Conservation (phyloP, 2,329 filamentous ascomycete genomes). For the Colletotrichum orchidophilum region DNA sequence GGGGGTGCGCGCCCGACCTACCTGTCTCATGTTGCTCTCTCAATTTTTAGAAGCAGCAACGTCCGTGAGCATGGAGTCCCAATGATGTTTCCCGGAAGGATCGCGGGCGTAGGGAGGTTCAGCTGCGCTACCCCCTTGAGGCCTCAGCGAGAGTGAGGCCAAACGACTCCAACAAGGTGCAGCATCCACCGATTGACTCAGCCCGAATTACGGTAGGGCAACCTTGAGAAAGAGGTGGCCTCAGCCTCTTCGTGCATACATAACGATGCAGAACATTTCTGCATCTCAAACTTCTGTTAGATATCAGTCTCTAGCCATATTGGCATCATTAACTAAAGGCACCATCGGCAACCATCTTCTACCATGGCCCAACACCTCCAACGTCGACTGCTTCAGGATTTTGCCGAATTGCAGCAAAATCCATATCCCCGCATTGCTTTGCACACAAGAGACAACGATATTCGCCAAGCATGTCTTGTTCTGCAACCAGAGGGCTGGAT, state of each 20-base stretch:
- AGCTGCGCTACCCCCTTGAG: not conserved
- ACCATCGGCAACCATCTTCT: not conserved
- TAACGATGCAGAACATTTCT: not conserved
- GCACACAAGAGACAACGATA: conserved; percentile 47
- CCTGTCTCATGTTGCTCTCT: too few species aligned
- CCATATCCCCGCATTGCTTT: conserved; percentile 58
- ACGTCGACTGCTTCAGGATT: conserved; percentile 51
- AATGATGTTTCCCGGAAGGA: not conserved
- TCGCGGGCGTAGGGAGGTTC: not conserved
- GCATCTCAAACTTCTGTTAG: not conserved
- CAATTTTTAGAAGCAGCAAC: not conserved
- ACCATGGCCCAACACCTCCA: conserved; percentile 10
- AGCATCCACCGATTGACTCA: not conserved
- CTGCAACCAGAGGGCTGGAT: conserved; percentile 50
- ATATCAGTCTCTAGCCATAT: not conserved
- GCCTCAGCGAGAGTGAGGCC: conserved; percentile 6
- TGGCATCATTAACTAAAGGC: not conserved
- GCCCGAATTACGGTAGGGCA: not conserved
- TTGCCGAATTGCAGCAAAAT: conserved; percentile 53
- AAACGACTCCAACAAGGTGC: not conserved
- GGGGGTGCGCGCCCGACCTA: too few species aligned
- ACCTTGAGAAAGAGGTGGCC: not conserved
- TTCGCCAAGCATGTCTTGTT: conserved; percentile 52
- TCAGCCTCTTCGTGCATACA: not conserved
- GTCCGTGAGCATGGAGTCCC: not conserved